These are phyloP conservation scores for Halteria grandinella DNA, from an alignment of 73 alveolate species.

Conservation along the genomic window DNA sequence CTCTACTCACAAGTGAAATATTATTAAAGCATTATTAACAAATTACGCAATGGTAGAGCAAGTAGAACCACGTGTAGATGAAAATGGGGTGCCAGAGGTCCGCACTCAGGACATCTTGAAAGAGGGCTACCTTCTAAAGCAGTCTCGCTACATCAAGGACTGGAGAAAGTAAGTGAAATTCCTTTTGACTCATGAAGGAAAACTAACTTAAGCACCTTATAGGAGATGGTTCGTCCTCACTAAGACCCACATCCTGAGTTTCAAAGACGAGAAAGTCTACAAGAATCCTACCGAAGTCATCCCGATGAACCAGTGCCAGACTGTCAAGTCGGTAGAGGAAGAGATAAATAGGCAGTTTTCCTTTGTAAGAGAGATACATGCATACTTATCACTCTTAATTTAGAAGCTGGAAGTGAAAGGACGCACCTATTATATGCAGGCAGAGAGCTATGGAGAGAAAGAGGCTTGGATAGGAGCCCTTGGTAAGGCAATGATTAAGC, in stretches of 20 bases:
- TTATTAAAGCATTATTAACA: no score
- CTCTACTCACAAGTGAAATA: neutral
- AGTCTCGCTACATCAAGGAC: slow-evolving; percentile 77
- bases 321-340: slow-evolving; percentile 88
- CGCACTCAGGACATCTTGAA: slow-evolving; percentile 64
- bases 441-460: slow-evolving; percentile 82
- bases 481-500: slow-evolving; percentile 93
- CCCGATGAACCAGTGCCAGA: slow-evolving; percentile 70
- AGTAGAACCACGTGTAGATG: no score
- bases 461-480: slow-evolving; percentile 95
- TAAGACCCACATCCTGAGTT: slow-evolving; percentile 72
- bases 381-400: neutral
- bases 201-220: neutral
- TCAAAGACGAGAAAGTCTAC: slow-evolving; percentile 74
- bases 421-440: slow-evolving; percentile 74
- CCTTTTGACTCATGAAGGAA: neutral
- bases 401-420: slow-evolving; percentile 86
- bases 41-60: no score
- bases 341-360: slow-evolving; percentile 73
- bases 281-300: slow-evolving; percentile 88
- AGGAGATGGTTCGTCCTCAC: slow-evolving; percentile 88
- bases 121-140: slow-evolving; percentile 91
- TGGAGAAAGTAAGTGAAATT: slow-evolving; percentile 85
- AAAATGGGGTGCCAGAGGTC: slow-evolving; percentile 47
- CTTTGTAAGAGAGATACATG: slow-evolving; percentile 57